These are phyloP conservation scores for Penicillium nucicola DNA, from an alignment of 495 filamentous ascomycete genomes.

Conservation along the genomic window DNA sequence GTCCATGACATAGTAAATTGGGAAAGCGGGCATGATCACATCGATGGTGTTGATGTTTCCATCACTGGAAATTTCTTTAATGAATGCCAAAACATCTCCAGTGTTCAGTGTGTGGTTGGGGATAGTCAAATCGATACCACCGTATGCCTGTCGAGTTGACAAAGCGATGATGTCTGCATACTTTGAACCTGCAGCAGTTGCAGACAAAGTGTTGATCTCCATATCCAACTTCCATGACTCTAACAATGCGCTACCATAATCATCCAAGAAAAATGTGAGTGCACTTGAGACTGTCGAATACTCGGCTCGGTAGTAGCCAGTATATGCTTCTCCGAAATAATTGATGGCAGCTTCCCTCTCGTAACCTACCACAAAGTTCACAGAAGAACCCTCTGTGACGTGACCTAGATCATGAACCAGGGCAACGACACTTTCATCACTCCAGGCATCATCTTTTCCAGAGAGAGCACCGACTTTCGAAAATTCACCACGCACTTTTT, in stretches of 20 bases:
- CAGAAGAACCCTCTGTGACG: slow-evolving; percentile 24
- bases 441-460: slow-evolving; percentile 20
- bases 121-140: slow-evolving; percentile 46
- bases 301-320: slow-evolving; percentile 41
- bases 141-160: slow-evolving; percentile 48
- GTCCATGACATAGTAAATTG: slow-evolving; percentile 47
- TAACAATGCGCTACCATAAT: slow-evolving; percentile 36
- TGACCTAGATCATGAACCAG: slow-evolving; percentile 43
- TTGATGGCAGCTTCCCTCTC: slow-evolving; percentile 44
- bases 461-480: slow-evolving; percentile 18
- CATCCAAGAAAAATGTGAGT: slow-evolving; percentile 40
- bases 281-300: slow-evolving; percentile 30
- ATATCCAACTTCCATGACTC: slow-evolving; percentile 36
- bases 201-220: slow-evolving; percentile 26
- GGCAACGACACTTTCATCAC: slow-evolving; percentile 29
- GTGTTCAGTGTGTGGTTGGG: slow-evolving; percentile 40
- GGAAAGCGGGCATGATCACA: slow-evolving; percentile 48
- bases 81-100: slow-evolving; percentile 42
- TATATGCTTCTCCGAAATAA: slow-evolving; percentile 44
- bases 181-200: slow-evolving; percentile 33
- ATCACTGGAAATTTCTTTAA: slow-evolving; percentile 53
- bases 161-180: slow-evolving; percentile 48
- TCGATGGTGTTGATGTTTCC: slow-evolving; percentile 54
- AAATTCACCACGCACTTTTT: slow-evolving; percentile 24
- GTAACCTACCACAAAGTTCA: slow-evolving; percentile 49